Evolutionary conservation across 257 asterid species (phyloP), one percentile per base, ranked within the genome.

Genomic region (Solanum pinnatisectum): DNA sequence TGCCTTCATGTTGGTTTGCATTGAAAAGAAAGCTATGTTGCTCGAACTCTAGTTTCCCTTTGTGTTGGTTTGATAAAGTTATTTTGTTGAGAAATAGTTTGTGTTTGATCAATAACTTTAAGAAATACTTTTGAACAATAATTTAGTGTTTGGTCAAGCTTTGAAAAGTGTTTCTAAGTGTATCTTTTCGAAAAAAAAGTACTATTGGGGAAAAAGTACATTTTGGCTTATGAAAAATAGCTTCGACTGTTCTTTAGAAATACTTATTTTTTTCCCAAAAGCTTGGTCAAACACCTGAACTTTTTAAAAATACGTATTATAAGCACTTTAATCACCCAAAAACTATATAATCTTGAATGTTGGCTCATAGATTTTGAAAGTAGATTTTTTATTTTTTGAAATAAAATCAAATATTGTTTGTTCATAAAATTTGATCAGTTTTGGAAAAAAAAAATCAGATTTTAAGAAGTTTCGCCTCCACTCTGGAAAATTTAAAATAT

Each of bases 241-340:
- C 3, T 2, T 4, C 3, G 0, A n/a, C 0, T 63, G 2, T 8
- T 20, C 65, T 56, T 20, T 6, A 52, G 2, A 56, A 56, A 20
- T 20, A 56, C 0, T 20, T 7, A 0, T 20, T 56, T 3, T 56
- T 56, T 3, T 8, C 0, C 0, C 12, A 56, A 56, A 56, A 3
- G 11, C 67, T 56, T 56, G 25, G 0, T 0, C 67, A 0, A 56
- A 56, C 67, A 20, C 1, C 0, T 8, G 0, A 20, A 56, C 25
- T 8, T 56, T 7, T 56, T 56, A 0, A 56, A 56, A 6, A 56
- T 56, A 18, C 4, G 0, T 56, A 0, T 56, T 56, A 18, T 56
- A 20, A 7, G 11, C 67, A 56, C 12, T 56, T 56, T 20, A 10
- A 7, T 20, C 65, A 7, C 0, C 65, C 65, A 56, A 56, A 56